Percentiles rank a stretch among this genome's conserved stretches.
phyloP scores from a whole-genome alignment of 169 alveolate genomes.

The Theileria equi region DNA sequence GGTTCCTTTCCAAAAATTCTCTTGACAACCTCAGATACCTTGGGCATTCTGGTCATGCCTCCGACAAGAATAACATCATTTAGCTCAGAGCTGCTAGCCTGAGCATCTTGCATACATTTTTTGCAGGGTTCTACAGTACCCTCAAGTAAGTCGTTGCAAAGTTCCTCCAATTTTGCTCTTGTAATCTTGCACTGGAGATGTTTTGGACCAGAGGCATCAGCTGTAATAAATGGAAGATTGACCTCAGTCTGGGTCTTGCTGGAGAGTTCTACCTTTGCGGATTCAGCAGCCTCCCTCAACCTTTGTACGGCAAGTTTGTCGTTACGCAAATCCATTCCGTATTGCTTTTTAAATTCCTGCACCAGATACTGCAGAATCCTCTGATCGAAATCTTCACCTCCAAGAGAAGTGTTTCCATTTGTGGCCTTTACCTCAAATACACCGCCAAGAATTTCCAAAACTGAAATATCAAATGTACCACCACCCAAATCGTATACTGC shows the following conservation, averaged over 20 bases:
- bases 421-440: conserved; percentile 98
- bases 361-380: conserved; percentile 88
- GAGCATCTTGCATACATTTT: conserved; percentile 92
- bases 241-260: conserved; percentile 92
- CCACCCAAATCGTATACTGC: conserved; percentile 93
- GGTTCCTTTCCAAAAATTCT: conserved; percentile 92
- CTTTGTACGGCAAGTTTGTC: conserved; percentile 96
- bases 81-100: conserved; percentile 86
- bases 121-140: conserved; percentile 95
- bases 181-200: conserved; percentile 93
- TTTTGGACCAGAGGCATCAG: conserved; percentile 97
- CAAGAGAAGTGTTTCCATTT: conserved; percentile 97
- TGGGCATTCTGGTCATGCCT: conserved; percentile 99
- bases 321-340: conserved; percentile 93
- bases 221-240: conserved; percentile 97
- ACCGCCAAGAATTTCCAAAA: conserved; percentile 96
- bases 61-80: conserved; percentile 98
- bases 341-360: conserved; percentile 92
- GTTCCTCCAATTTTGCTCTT: conserved; percentile 93
- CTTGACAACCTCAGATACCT: conserved; percentile 91
- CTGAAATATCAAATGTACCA: conserved; percentile 98
- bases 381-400: conserved; percentile 99
- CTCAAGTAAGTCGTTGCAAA: conserved; percentile 85
- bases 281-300: conserved; percentile 97
- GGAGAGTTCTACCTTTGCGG: conserved; percentile 96